Percentiles rank a stretch among this genome's conserved stretches.
phyloP scores from a whole-genome alignment of 2,329 filamentous ascomycete species.

The Plectosphaerella cucumerina region DNA sequence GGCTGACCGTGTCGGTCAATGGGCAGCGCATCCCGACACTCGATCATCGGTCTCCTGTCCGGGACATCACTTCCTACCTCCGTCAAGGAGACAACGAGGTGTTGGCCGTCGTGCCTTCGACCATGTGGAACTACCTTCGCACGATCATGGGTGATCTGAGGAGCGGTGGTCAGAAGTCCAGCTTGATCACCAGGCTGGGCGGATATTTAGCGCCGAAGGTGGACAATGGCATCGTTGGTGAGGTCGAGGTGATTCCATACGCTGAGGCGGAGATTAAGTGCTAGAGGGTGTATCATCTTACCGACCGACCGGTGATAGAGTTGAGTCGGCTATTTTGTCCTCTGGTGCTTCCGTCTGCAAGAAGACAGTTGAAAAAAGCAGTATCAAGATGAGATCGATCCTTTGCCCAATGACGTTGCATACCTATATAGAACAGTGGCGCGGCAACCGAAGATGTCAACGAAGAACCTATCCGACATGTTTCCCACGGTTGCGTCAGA shows the following conservation, averaged over 20 bases:
- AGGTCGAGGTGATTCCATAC: background rate
- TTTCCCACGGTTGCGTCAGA: too few relatives aligned
- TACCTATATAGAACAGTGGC: too few relatives aligned
- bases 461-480: too few relatives aligned
- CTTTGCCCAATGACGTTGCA: too few relatives aligned
- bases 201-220: background rate
- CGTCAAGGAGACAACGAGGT: slow-evolving; percentile 4
- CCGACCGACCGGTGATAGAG: too few relatives aligned
- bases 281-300: too few relatives aligned
- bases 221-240: background rate
- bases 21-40: background rate
- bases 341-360: too few relatives aligned
- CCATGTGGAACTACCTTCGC: slow-evolving; percentile 9
- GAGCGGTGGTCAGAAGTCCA: background rate
- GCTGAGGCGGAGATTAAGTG: too few relatives aligned
- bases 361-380: too few relatives aligned
- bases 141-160: slow-evolving; percentile 1
- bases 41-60: background rate
- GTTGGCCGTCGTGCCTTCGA: slow-evolving; percentile 2
- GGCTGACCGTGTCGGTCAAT: slow-evolving; percentile 1
- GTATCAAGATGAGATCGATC: too few relatives aligned
- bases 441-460: too few relatives aligned
- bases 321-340: too few relatives aligned
- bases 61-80: slow-evolving; percentile 3
- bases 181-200: background rate